A percentile compares a stretch with the other conserved stretches of the same genome.
Evolutionary conservation across 768 basidiomycete species (phyloP).

Genomic region (Cystofilobasidium capitatum): DNA sequence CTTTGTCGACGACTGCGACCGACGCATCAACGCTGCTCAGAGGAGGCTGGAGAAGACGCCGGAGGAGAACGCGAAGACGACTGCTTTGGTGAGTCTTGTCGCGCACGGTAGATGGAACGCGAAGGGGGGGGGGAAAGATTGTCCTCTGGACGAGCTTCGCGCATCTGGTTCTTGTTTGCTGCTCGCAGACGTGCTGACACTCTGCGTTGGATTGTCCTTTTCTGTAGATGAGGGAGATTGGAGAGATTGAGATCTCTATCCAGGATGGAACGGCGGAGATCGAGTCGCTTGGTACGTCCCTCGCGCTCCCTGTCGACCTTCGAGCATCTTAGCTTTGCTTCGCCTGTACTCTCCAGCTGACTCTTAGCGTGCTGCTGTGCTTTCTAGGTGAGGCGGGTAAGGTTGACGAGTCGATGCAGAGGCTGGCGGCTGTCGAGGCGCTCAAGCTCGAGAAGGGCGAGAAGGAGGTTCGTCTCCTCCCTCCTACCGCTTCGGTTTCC

Average conservation of each 20-base stretch:
- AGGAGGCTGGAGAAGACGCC: constrained; percentile 96
- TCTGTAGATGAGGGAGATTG: constrained; percentile 90
- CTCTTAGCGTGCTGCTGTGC: background rate
- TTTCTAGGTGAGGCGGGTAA: constrained; percentile 86
- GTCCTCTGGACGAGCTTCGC: no score
- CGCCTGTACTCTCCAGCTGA: background rate
- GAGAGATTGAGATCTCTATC: constrained; percentile 96
- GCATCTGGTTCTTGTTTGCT: no score
- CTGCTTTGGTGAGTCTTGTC: constrained; percentile 60
- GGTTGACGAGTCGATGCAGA: constrained; percentile 96
- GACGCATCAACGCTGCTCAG: constrained; percentile 87
- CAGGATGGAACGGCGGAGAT: constrained; percentile 99
- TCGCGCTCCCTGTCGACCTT: background rate
- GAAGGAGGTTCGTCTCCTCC: constrained; percentile 61
- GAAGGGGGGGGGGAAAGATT: no score
- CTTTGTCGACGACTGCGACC: constrained; percentile 97
- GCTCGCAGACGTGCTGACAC: background rate
- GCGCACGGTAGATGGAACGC: no score
- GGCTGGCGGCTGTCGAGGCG: constrained; percentile 94
- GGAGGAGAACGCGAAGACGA: constrained; percentile 98
- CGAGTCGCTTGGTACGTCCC: constrained; percentile 61
- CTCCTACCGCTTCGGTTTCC: constrained; percentile 22
- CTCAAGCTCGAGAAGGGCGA: constrained; percentile 90
- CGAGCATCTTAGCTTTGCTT: background rate
- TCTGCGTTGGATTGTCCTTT: no score